Percentiles rank a stretch among this genome's conserved stretches.
Conservation (phyloP, 805 yeast genomes). For the Dipodascopsis uninucleata region DNA sequence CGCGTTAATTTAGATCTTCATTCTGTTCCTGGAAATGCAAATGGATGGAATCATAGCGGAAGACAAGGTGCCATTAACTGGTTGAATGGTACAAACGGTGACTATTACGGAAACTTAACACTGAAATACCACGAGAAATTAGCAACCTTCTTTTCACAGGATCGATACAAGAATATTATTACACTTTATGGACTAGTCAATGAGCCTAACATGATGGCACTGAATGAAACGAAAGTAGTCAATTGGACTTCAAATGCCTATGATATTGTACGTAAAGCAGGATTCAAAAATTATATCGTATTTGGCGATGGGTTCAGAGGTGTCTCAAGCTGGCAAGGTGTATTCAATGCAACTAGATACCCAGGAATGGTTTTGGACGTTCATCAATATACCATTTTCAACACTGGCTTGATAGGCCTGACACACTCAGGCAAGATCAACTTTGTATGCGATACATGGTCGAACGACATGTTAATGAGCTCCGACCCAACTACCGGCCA, state of each 20-base stretch:
- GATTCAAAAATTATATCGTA: conserved; percentile 49
- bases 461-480: conserved; percentile 49
- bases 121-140: conserved; percentile 51
- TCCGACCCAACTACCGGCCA: conserved; percentile 54
- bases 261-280: conserved; percentile 50
- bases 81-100: conserved; percentile 47
- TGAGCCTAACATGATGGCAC: conserved; percentile 54
- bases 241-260: conserved; percentile 55
- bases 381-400: conserved; percentile 81
- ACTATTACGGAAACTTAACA: conserved; percentile 43
- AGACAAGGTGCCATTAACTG: conserved; percentile 46
- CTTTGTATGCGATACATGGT: conserved; percentile 46
- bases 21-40: conserved; percentile 81
- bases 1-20: conserved; percentile 75
- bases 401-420: conserved; percentile 30
- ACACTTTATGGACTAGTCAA: conserved; percentile 77
- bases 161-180: conserved; percentile 61
- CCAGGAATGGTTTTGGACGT: conserved; percentile 75
- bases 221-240: conserved; percentile 59
- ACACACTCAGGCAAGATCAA: conserved; percentile 35
- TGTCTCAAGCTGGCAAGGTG: conserved; percentile 57
- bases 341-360: conserved; percentile 43
- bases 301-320: conserved; percentile 76
- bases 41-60: conserved; percentile 83
- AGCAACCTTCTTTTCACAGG: conserved; percentile 58